Percentiles rank a stretch among this genome's conserved stretches.
Evolutionary conservation across 495 filamentous ascomycete species (phyloP).

Genomic region (Aspergillus panamensis): DNA sequence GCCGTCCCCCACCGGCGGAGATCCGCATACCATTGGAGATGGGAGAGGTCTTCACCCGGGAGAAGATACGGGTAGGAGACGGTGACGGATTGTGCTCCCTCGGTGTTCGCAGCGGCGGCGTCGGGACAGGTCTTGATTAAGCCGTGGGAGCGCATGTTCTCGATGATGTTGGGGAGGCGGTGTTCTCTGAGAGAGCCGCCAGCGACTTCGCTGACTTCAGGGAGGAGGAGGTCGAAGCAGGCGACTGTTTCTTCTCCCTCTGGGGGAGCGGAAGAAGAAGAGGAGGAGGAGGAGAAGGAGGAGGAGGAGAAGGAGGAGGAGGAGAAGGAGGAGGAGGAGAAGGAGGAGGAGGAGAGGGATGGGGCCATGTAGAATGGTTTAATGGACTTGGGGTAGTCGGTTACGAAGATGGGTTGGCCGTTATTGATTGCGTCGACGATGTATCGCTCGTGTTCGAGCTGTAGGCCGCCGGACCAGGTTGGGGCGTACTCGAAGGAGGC

Average conservation of each 20-base stretch:
- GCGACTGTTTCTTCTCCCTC: constrained; percentile 61
- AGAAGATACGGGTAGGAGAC: constrained; percentile 35
- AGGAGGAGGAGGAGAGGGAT: constrained; percentile 30
- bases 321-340: too few relatives aligned
- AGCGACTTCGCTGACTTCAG: constrained; percentile 82
- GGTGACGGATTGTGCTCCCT: not conserved
- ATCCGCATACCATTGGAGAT: constrained; percentile 90
- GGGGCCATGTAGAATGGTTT: constrained; percentile 98
- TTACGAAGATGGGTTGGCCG: constrained; percentile 81
- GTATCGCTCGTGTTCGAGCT: constrained; percentile 90
- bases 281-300: constrained; percentile 12
- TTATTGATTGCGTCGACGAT: constrained; percentile 69
- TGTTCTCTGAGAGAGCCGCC: constrained; percentile 95
- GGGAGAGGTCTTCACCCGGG: constrained; percentile 46
- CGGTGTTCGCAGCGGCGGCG: constrained; percentile 11
- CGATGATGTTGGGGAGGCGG: constrained; percentile 63
- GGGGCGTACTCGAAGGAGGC: constrained; percentile 63
- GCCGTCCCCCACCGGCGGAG: constrained; percentile 88
- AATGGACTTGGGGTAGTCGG: constrained; percentile 77
- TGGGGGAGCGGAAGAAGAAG: not conserved
- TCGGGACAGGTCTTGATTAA: constrained; percentile 34
- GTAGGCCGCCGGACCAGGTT: constrained; percentile 69
- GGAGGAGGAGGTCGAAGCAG: constrained; percentile 93
- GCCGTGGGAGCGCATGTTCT: constrained; percentile 67
- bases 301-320: constrained; percentile 43